phyloP scores from a whole-genome alignment of 495 filamentous ascomycete species.

The Aspergillus mulundensis region DNA sequence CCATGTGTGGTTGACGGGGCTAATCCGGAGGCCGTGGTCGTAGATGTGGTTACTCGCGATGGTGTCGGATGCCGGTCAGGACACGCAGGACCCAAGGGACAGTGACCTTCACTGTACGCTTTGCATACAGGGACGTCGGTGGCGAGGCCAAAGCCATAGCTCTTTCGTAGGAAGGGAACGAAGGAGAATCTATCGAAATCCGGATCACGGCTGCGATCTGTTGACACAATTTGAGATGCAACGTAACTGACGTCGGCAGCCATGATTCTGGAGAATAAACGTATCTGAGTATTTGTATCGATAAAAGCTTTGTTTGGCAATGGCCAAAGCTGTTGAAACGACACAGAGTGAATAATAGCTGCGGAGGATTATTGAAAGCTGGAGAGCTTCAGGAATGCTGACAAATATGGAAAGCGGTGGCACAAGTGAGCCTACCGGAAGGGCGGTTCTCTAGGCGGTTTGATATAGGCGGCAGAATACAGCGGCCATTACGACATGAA shows the following conservation, averaged over 20 bases:
- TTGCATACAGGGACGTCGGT: conserved; percentile 76
- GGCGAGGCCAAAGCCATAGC: conserved; percentile 72
- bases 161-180: conserved; percentile 66
- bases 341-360: too few relatives aligned
- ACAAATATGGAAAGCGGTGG: conserved; percentile 8
- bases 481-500: conserved; percentile 5
- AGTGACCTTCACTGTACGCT: conserved; percentile 73
- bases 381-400: background rate
- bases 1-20: conserved; percentile 49
- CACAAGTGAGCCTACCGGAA: background rate
- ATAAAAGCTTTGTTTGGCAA: background rate
- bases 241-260: conserved; percentile 33
- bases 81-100: conserved; percentile 70
- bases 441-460: background rate
- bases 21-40: conserved; percentile 52
- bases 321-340: background rate
- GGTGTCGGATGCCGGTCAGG: conserved; percentile 60
- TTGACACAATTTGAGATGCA: conserved; percentile 34
- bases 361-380: too few relatives aligned
- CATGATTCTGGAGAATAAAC: conserved; percentile 22
- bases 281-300: background rate
- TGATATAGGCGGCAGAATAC: background rate
- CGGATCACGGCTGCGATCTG: conserved; percentile 47
- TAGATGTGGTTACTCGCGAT: conserved; percentile 42
- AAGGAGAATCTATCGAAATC: conserved; percentile 64